Conservation (phyloP, 208 protist species). For the Porcisia deanei region DNA sequence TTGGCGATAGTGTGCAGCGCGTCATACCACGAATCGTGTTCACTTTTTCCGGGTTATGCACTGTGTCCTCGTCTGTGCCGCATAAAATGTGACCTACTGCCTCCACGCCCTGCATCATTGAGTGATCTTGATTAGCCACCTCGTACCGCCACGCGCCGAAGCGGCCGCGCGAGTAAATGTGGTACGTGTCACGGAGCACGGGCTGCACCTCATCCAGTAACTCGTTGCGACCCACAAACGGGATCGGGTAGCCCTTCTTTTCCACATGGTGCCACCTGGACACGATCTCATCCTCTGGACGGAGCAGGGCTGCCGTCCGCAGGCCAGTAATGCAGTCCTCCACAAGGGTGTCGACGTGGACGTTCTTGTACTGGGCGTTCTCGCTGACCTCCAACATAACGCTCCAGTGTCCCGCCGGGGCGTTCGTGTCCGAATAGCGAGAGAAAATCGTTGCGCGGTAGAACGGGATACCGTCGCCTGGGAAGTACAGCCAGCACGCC, state of each 20-base stretch:
- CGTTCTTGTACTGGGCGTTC: constrained; percentile 18
- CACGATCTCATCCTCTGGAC: constrained; percentile 45
- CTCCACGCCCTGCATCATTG: constrained; percentile 75
- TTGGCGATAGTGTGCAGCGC: constrained; percentile 25
- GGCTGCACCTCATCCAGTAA: constrained; percentile 44
- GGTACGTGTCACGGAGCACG: constrained; percentile 31
- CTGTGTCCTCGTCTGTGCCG: constrained; percentile 26
- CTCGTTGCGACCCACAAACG: constrained; percentile 63
- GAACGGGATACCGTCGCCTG: constrained; percentile 63
- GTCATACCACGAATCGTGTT: constrained; percentile 35
- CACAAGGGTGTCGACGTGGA: constrained; percentile 40
- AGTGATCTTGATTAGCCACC: constrained; percentile 76
- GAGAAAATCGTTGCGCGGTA: constrained; percentile 82
- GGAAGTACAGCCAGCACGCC: constrained; percentile 83
- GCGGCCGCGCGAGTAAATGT: constrained; percentile 67
- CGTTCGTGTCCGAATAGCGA: constrained; percentile 65
- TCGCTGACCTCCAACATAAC: constrained; percentile 74
- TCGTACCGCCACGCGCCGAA: constrained; percentile 79
- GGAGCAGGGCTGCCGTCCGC: constrained; percentile 39
- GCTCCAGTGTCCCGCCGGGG: constrained; percentile 61
- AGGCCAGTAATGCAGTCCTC: constrained; percentile 55
- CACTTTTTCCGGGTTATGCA: constrained; percentile 39
- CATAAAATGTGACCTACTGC: constrained; percentile 29
- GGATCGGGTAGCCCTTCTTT: constrained; percentile 72
- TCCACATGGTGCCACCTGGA: constrained; percentile 57